Base-by-base conservation (phyloP, 805 yeast species). In the Kodamaea sagamina region DNA sequence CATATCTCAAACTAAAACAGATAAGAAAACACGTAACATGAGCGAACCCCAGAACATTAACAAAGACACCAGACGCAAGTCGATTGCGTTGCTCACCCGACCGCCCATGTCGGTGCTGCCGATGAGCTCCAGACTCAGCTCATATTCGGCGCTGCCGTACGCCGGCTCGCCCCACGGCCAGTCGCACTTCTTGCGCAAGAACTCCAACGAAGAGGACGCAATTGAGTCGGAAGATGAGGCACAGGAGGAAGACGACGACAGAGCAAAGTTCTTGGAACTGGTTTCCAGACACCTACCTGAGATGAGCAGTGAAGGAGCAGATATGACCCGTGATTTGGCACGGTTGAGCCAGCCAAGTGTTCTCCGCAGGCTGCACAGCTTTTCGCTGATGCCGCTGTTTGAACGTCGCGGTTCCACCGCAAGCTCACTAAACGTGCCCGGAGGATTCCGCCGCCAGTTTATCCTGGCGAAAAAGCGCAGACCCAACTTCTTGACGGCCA, bases 371-470 rank as follows among this genome's bases (percentile, higher is more conserved):
- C 41, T 44, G 22, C 48, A 35, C 31, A 61, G 67, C 25, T 52
- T 58, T 17, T 53, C 65, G 3, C 58, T 63, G 11, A 25, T 26
- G 9, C 52, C 65, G 2, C 58, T 63, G 11, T 17, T 29, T 17
- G 55, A 55, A 7, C 68, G 89, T 53, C 66, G 86, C 38, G 80
- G 79, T 10, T 81, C 89, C 0, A 66, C 73, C 9, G 92, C 90
- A 0, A 77, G 86, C 42, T 80, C 81, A 1, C 59, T 86, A 32
- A 80, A 84, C 49, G 82, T 86, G 8, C 95, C 95, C 0, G 93
- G 93, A 41, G 95, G 93, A 0, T 86, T 86, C 61, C 72, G 95
- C 61, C 70, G 95, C 53, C 87, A 84, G 45, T 86, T 75, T 52
- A 64, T 86, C 21, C 61, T 76, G 3, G 48, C 54, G 7, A 37